Conservation (phyloP, 805 yeast genomes). For the Wickerhamomyces hampshirensis region DNA sequence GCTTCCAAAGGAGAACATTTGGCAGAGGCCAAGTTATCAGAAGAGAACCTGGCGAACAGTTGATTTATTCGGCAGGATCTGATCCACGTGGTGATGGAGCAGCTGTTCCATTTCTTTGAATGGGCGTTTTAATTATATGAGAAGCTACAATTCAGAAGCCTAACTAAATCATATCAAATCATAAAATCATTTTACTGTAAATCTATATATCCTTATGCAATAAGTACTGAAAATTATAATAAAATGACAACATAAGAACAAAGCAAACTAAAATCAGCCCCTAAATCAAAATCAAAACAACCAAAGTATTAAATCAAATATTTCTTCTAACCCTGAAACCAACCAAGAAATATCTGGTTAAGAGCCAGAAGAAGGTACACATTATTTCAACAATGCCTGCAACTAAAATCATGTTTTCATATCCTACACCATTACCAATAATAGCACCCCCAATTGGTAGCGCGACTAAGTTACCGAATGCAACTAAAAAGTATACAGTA, state of each 20-base stretch:
- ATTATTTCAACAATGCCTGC: constrained; percentile 18
- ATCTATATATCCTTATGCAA: not conserved
- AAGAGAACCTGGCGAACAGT: constrained; percentile 36
- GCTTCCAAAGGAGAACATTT: constrained; percentile 39
- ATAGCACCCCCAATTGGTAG: constrained; percentile 48
- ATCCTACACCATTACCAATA: constrained; percentile 34
- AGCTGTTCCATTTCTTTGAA: constrained; percentile 34
- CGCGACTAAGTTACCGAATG: constrained; percentile 44
- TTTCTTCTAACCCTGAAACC: constrained; percentile 1
- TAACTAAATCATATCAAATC: not conserved
- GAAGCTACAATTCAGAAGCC: too few relatives aligned
- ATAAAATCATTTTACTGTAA: not conserved
- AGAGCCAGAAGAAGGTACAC: constrained; percentile 11
- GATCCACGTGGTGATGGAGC: constrained; percentile 88
- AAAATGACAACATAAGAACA: not conserved
- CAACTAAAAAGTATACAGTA: constrained; percentile 46
- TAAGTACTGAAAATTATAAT: not conserved
- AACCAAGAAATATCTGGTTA: constrained; percentile 11
- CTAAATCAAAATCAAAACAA: too few relatives aligned
- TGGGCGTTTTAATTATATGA: not conserved
- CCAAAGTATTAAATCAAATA: too few relatives aligned
- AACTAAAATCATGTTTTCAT: constrained; percentile 38
- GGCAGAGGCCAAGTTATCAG: constrained; percentile 76
- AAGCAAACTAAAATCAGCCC: too few relatives aligned
- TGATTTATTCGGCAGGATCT: constrained; percentile 64